These are phyloP conservation scores for Thamnidium elegans DNA, from an alignment of 192 early-diverging fungal genomes.

Conservation along the genomic window DNA sequence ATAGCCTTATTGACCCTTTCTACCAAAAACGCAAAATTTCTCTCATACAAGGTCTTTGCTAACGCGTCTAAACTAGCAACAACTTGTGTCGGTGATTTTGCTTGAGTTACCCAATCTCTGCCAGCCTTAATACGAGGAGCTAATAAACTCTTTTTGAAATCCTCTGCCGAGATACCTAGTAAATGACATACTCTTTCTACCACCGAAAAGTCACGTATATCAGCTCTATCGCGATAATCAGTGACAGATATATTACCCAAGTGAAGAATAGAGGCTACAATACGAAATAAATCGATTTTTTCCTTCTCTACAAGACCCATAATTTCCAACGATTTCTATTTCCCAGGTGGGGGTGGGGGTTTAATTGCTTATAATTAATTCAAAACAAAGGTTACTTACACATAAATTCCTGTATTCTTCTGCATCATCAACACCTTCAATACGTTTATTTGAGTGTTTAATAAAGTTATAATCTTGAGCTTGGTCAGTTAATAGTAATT, in stretches of 20 bases:
- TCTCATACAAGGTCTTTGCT: slow-evolving; percentile 89
- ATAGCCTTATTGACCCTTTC: slow-evolving; percentile 82
- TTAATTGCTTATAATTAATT: neutral
- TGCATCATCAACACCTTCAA: slow-evolving; percentile 91
- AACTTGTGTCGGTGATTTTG: slow-evolving; percentile 84
- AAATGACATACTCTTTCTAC: slow-evolving; percentile 93
- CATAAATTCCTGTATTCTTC: slow-evolving; percentile 74
- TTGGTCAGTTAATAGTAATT: slow-evolving; percentile 19
- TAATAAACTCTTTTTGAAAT: slow-evolving; percentile 84
- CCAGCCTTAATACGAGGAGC: slow-evolving; percentile 93
- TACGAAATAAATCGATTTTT: slow-evolving; percentile 76
- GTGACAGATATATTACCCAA: slow-evolving; percentile 89
- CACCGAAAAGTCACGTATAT: slow-evolving; percentile 69
- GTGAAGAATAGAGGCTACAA: slow-evolving; percentile 86
- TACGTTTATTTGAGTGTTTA: slow-evolving; percentile 79
- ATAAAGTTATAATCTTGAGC: slow-evolving; percentile 55
- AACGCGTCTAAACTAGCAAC: slow-evolving; percentile 87
- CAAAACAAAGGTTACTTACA: slow-evolving; percentile 38
- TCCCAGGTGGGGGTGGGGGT: no score
- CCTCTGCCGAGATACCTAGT: slow-evolving; percentile 81
- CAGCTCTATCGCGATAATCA: slow-evolving; percentile 80
- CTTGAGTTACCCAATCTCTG: slow-evolving; percentile 93
- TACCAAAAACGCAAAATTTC: slow-evolving; percentile 91
- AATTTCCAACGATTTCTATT: slow-evolving; percentile 73
- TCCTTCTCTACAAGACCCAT: slow-evolving; percentile 79